A percentile compares a stretch with the other conserved stretches of the same genome.
These are phyloP conservation scores for Alternaria gaisen DNA, from an alignment of 2,329 filamentous ascomycete genomes.

Conservation along the genomic window DNA sequence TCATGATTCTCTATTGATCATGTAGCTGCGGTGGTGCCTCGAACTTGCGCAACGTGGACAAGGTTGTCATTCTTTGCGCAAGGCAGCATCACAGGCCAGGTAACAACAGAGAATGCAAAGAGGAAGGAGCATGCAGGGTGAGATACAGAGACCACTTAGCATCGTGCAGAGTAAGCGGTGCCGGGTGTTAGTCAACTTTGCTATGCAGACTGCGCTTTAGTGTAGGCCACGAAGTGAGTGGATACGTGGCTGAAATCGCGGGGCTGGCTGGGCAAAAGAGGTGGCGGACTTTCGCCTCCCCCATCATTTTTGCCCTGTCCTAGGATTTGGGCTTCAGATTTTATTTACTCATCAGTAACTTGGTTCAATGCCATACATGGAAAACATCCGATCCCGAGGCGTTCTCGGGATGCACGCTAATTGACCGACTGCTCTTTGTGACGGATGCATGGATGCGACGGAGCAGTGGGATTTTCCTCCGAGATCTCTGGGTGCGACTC, in stretches of 20 bases:
- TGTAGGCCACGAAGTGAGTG: not conserved
- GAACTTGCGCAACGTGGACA: not conserved
- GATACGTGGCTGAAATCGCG: slow-evolving; percentile 3
- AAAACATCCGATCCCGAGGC: not conserved
- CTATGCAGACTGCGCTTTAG: not conserved
- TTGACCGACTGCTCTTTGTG: not conserved
- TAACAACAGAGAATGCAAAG: not conserved
- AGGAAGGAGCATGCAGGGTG: not conserved
- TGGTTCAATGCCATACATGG: not conserved
- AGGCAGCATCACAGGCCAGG: slow-evolving; percentile 4
- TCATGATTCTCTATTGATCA: not conserved
- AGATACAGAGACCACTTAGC: not conserved
- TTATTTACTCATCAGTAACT: not conserved
- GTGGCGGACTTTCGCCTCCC: not conserved
- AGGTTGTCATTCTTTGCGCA: not conserved
- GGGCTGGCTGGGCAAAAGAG: not conserved
- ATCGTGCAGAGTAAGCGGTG: not conserved
- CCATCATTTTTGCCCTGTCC: not conserved
- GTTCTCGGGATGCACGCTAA: not conserved
- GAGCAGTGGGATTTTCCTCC: not conserved
- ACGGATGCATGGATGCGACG: not conserved
- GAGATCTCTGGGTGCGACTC: not conserved
- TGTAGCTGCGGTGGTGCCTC: slow-evolving; percentile 5
- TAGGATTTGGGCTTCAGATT: not conserved
- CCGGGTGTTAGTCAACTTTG: not conserved